These are phyloP conservation scores for Cokeromyces recurvatus DNA, from an alignment of 371 early-diverging fungal genomes.

Conservation along the genomic window DNA sequence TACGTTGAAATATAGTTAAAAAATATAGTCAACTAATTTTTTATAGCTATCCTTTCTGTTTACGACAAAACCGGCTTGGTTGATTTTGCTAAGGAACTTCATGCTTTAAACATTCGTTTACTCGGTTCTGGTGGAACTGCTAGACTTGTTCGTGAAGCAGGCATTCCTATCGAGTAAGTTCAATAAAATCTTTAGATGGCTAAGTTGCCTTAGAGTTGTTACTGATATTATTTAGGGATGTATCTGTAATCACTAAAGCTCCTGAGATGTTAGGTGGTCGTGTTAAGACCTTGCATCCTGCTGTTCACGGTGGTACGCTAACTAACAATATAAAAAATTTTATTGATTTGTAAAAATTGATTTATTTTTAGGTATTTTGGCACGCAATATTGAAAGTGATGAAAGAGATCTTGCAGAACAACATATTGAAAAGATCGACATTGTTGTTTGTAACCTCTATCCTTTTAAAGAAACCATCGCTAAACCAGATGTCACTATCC, in stretches of 20 bases:
- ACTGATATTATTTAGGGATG: conserved; percentile 72
- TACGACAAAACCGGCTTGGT: conserved; percentile 95
- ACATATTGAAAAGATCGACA: conserved; percentile 88
- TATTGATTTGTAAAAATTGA: background rate
- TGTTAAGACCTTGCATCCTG: conserved; percentile 98
- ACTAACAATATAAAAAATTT: background rate
- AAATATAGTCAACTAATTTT: too few relatives aligned
- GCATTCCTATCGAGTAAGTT: conserved; percentile 80
- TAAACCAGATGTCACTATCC: conserved; percentile 81
- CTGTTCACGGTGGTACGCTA: conserved; percentile 88
- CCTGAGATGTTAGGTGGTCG: conserved; percentile 98
- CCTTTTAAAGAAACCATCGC: conserved; percentile 95
- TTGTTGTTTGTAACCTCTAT: conserved; percentile 96
- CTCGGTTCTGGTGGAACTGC: conserved; percentile 96
- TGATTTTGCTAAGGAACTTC: conserved; percentile 82
- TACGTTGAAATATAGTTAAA: too few relatives aligned
- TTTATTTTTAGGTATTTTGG: conserved; percentile 69
- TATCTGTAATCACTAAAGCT: conserved; percentile 94
- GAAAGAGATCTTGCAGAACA: conserved; percentile 84
- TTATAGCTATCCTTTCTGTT: conserved; percentile 95
- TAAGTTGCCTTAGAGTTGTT: too few relatives aligned
- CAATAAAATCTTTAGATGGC: background rate
- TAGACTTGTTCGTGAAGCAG: conserved; percentile 82
- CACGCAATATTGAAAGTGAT: conserved; percentile 85
- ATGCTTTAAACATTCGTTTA: conserved; percentile 71